Evolutionary conservation across 768 basidiomycete species (phyloP), one percentile per base, ranked within the genome.

Genomic region (Termitomyces sp.): DNA sequence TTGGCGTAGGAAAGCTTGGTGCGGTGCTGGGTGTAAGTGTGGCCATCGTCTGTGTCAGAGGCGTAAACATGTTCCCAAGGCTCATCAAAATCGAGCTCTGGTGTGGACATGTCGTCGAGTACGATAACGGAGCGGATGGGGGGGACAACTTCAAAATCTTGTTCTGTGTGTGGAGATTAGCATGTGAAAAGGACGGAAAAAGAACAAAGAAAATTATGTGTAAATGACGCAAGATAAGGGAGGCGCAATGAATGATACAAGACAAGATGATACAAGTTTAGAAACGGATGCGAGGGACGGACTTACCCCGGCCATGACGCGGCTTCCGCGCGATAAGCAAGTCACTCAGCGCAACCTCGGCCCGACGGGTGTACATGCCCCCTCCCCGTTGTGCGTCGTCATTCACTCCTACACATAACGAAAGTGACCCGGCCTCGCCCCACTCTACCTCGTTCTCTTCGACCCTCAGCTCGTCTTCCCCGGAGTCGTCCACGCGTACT

Each of bases 61-160:
- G 64, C 66, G 49, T 70, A 71, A 43, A 84, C 66, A 62, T 80
- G 77, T 61, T 84, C 82, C 83, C 83, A 85, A 35, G 80, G 76
- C 60, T 85, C 83, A 55, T 82, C 81, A 19, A 73, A 53, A 19
- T 70, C 66, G 53, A 75, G 65, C 55, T 80, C 78, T 30, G 67
- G 69, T 7, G 66, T 59, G 26, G 62, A 57, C 17, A 22, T 57
- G 58, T 85, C 84, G 60, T 84, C 83, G 40, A 85, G 69, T 28
- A 74, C 80, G 56, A 85, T 82, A 45, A 85, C 83, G 34, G 78
- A 73, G 30, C 75, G 79, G 42, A 80, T 64, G 34, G 70, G 72
- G 4, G 82, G 81, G 11, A 85, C 68, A 24, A 84, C 63, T 68
- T 84, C 83, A 59, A 82, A 85, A 53, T 83, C 83, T 37, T 73